Conservation (phyloP, 2,329 filamentous ascomycete species). For the Colletotrichum sp. region DNA sequence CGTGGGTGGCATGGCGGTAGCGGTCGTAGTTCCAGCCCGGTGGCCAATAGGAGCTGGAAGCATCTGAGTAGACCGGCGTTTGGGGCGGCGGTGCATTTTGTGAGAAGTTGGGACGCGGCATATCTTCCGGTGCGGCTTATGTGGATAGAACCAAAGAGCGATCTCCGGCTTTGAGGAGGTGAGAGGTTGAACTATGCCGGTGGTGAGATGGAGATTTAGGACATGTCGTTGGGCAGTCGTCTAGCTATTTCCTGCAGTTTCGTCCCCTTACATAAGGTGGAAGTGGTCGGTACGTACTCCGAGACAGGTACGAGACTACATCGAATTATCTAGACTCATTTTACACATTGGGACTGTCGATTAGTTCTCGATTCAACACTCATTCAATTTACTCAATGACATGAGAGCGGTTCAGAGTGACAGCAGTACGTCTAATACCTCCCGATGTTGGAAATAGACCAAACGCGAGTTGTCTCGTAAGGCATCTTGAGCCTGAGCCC, state of each 20-base stretch:
- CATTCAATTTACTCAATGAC: no score
- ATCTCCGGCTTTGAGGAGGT: background rate
- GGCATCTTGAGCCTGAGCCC: no score
- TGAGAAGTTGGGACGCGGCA: background rate
- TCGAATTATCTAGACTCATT: no score
- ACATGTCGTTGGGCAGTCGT: background rate
- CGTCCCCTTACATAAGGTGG: background rate
- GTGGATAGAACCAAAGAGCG: background rate
- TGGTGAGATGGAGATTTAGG: background rate
- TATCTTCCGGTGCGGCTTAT: background rate
- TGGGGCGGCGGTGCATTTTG: background rate
- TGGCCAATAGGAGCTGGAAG: background rate
- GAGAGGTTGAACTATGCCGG: background rate
- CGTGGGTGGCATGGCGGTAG: background rate
- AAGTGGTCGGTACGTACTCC: background rate
- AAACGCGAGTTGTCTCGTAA: no score
- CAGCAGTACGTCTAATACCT: no score
- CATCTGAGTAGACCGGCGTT: background rate
- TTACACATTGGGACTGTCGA: accelerated
- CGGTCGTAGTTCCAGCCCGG: background rate
- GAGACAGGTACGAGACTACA: background rate
- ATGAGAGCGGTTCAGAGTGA: no score
- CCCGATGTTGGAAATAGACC: no score
- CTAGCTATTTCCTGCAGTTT: background rate
- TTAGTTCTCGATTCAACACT: no score